Evolutionary conservation across 257 asterid species (phyloP), one percentile per base, ranked within the genome.

Genomic region (Schizonepeta tenuifolia): DNA sequence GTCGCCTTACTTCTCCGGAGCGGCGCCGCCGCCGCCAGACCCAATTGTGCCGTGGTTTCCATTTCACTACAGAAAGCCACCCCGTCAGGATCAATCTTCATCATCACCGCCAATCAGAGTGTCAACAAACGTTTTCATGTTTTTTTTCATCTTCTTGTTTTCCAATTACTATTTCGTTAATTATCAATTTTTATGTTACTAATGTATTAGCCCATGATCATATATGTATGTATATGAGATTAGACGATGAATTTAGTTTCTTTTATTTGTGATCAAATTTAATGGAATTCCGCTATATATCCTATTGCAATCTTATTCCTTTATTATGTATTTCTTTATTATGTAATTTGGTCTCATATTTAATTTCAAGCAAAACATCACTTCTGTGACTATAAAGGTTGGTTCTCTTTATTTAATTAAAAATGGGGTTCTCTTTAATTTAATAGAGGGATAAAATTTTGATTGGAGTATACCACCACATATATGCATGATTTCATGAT

Each of bases 21-120:
- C 11, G 15, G 65, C 63, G 40, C 97, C 95, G 5, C 93, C 96
- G 0, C 97, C 96, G 31, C 98, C 96, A 0, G 96, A 93, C 28
- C 90, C 89, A 0, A 82, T 89, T 1, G 21, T 93, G 46, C 77
- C 98, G n/a, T 93, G 98, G 98, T 87, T 82, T 35, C 98, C 98
- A 0, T 93, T 3, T 54, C 89, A 85, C 80, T 93, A 77, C 70
- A 77, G 85, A 71, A 89, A 75, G 70, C 98, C 97, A 13, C 98
- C 96, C 21, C 96, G 75, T 75, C 77, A 84, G 35, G 90, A 83
- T 49, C 75, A 65, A 5, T 81, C 94, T 40, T 83, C 96, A 21
- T 77, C 96, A 28, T 15, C 85, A 20, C 9, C 76, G 21, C 9
- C 80, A 6, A 64, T 65, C 14, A 20, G 15, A 79, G 79, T 71